These are phyloP conservation scores for Nannizziopsis barbatae DNA, from an alignment of 2,329 filamentous ascomycete species.

Conservation along the genomic window DNA sequence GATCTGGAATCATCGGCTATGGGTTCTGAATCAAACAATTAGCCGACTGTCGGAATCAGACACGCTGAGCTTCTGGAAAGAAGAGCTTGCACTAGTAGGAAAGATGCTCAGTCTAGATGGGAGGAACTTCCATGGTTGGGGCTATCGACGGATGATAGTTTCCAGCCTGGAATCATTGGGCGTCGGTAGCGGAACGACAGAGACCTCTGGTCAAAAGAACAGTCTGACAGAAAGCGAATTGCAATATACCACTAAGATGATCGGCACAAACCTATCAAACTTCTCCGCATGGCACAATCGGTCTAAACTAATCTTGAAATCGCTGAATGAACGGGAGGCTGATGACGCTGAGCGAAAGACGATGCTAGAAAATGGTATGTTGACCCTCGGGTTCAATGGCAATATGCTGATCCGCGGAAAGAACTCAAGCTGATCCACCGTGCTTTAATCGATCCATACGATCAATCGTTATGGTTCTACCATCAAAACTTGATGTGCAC, in stretches of 20 bases:
- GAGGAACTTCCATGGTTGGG: conserved; percentile 95
- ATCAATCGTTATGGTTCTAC: conserved; percentile 96
- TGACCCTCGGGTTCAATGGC: not conserved
- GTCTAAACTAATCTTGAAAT: conserved; percentile 65
- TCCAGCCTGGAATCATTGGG: conserved; percentile 55
- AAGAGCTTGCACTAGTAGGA: conserved; percentile 67
- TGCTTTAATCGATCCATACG: conserved; percentile 79
- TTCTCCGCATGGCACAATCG: conserved; percentile 96
- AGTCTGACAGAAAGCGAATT: conserved; percentile 74
- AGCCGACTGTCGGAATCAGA: conserved; percentile 45
- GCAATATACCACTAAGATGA: conserved; percentile 82
- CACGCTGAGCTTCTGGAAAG: conserved; percentile 63
- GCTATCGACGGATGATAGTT: conserved; percentile 72
- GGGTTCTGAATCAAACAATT: conserved; percentile 66
- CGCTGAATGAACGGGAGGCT: conserved; percentile 61
- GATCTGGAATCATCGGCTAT: conserved; percentile 95
- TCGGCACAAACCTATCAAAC: conserved; percentile 73
- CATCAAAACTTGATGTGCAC: conserved; percentile 76
- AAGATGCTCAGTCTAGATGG: conserved; percentile 83
- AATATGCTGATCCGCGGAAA: conserved; percentile 18
- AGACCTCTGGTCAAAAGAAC: conserved; percentile 35
- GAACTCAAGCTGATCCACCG: conserved; percentile 67
- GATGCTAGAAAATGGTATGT: conserved; percentile 60
- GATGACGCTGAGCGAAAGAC: conserved; percentile 50
- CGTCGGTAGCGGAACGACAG: conserved; percentile 1